Percentiles rank a stretch among this genome's conserved stretches.
These are phyloP conservation scores for Pythium chondricola DNA, from an alignment of 352 stramenopile genomes.

Conservation along the genomic window DNA sequence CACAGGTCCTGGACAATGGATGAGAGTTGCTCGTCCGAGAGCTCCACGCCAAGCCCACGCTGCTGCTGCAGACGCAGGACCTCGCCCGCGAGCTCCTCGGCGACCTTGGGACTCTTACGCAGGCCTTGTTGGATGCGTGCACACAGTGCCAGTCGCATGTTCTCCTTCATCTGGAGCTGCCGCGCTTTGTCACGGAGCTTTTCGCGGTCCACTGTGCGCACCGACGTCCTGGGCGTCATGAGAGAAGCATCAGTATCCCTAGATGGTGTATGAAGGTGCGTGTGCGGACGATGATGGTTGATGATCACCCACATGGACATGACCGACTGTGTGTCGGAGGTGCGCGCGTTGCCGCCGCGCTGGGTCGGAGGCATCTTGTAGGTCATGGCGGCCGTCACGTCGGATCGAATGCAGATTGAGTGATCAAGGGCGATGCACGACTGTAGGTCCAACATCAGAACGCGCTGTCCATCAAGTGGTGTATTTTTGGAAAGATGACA, in stretches of 20 bases:
- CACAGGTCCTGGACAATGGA: conserved; percentile 39
- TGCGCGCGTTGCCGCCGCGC: too few relatives aligned
- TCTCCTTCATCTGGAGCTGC: conserved; percentile 69
- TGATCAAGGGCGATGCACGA: too few relatives aligned
- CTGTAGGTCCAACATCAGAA: too few relatives aligned
- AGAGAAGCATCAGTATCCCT: neutral
- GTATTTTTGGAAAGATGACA: too few relatives aligned
- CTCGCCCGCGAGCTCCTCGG: conserved; percentile 50
- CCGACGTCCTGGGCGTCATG: conserved; percentile 22
- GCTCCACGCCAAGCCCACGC: conserved; percentile 24
- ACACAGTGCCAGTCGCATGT: conserved; percentile 57
- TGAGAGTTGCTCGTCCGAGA: conserved; percentile 34
- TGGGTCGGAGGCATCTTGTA: too few relatives aligned
- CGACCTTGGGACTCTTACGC: conserved; percentile 55
- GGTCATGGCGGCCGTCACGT: too few relatives aligned
- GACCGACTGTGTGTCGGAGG: conserved; percentile 40
- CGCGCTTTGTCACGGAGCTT: conserved; percentile 62
- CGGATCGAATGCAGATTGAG: too few relatives aligned
- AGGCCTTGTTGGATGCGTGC: conserved; percentile 66
- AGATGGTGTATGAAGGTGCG: neutral
- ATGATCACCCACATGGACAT: conserved; percentile 23
- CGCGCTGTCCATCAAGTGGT: too few relatives aligned
- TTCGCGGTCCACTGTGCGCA: conserved; percentile 59
- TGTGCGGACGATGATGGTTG: conserved; percentile 3
- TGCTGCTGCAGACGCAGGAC: conserved; percentile 52